Evolutionary conservation across 129 eudicot species (phyloP).

Genomic region (Artemisia tridentata): DNA sequence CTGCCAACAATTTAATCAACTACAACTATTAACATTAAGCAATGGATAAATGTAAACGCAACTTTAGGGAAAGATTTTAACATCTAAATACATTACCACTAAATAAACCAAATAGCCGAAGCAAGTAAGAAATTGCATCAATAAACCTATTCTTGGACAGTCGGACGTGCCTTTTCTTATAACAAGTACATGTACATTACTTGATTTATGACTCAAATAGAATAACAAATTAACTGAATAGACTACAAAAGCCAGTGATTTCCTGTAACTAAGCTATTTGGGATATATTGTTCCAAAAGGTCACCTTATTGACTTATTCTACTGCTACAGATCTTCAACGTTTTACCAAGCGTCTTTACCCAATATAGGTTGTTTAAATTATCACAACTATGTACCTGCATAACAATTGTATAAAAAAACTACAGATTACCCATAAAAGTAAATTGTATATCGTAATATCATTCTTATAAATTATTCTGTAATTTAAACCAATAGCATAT

Average conservation of each 20-base stretch:
- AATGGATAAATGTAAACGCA: too few species aligned
- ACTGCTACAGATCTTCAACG: slow-evolving; percentile 12
- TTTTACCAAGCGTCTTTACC: slow-evolving; percentile 7
- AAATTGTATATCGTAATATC: neutral
- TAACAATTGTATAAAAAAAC: too few species aligned
- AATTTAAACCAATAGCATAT: neutral
- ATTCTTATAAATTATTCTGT: neutral
- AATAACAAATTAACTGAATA: slow-evolving; percentile 21
- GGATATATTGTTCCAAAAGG: neutral
- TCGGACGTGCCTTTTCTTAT: neutral
- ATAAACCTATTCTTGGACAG: too few species aligned
- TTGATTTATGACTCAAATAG: slow-evolving; percentile 16
- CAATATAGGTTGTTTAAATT: slow-evolving; percentile 12
- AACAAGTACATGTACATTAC: slow-evolving; percentile 25
- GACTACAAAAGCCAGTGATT: slow-evolving; percentile 7
- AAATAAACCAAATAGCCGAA: slow-evolving; percentile 9
- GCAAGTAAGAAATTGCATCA: neutral
- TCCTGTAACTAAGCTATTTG: slow-evolving; percentile 25
- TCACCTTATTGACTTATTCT: slow-evolving; percentile 14
- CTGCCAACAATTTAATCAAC: too few species aligned
- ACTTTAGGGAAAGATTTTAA: too few species aligned
- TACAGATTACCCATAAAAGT: too few species aligned
- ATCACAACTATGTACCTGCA: slow-evolving; percentile 25
- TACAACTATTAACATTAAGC: too few species aligned
- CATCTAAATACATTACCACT: slow-evolving; percentile 14